phyloP scores from a whole-genome alignment of 192 early-diverging fungal genomes.

The Glomus cerebriforme region DNA sequence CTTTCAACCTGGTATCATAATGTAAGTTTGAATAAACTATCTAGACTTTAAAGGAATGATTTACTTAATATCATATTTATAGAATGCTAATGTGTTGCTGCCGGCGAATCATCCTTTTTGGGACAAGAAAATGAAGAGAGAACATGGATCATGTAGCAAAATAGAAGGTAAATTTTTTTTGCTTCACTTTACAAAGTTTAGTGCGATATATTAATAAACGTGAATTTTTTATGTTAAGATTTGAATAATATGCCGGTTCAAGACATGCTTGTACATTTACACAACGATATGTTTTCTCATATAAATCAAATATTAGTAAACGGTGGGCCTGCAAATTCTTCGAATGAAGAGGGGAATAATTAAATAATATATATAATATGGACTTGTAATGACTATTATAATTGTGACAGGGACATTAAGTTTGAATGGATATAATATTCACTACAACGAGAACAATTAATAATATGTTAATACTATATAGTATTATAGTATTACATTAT shows the following conservation, averaged over 20 bases:
- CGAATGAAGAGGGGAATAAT: not conserved
- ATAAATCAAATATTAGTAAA: constrained; percentile 1
- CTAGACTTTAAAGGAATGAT: not conserved
- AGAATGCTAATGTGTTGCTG: not conserved
- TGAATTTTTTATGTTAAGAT: not conserved
- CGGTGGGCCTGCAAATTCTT: not conserved
- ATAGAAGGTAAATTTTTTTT: not conserved
- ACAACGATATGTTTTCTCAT: constrained; percentile 8
- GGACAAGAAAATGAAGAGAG: constrained; percentile 1
- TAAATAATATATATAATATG: not conserved
- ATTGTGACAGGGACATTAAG: not conserved
- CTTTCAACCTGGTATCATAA: constrained; percentile 16
- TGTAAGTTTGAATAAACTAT: not conserved
- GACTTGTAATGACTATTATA: constrained; percentile 1
- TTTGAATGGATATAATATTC: not conserved
- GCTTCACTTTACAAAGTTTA: not conserved
- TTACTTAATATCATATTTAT: not conserved
- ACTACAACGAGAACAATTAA: not conserved
- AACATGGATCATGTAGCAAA: not conserved
- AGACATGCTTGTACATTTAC: constrained; percentile 18
- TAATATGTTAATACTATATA: not conserved
- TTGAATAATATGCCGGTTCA: constrained; percentile 3
- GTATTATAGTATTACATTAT: too few relatives aligned
- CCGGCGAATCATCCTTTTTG: not conserved
- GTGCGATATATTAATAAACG: not conserved